These are phyloP conservation scores for Dissophora ornata DNA, from an alignment of 192 early-diverging fungal genomes.

Conservation along the genomic window DNA sequence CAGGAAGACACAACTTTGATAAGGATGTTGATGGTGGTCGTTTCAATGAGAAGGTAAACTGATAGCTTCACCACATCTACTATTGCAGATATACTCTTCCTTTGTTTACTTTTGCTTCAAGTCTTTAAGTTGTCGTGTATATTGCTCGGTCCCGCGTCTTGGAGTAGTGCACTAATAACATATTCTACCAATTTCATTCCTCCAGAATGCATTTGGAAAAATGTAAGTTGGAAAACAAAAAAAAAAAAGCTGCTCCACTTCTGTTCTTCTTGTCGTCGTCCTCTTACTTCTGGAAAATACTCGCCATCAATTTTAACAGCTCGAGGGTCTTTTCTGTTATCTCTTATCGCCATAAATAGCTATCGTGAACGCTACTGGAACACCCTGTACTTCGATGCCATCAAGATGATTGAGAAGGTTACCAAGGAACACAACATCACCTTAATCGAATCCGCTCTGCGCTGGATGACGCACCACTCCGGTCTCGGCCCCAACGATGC, in stretches of 20 bases:
- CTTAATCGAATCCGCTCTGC: slow-evolving; percentile 40
- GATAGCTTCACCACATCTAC: too few relatives aligned
- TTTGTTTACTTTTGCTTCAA: too few relatives aligned
- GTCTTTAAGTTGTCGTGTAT: too few relatives aligned
- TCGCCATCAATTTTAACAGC: too few relatives aligned
- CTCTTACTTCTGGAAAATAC: too few relatives aligned
- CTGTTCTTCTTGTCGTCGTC: too few relatives aligned
- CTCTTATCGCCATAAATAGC: slow-evolving; percentile 4
- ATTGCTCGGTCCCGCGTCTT: too few relatives aligned
- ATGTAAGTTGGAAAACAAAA: slow-evolving; percentile 8
- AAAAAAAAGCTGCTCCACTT: too few relatives aligned
- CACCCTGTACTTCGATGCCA: slow-evolving; percentile 61
- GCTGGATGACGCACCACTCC: slow-evolving; percentile 58
- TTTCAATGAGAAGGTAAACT: slow-evolving; percentile 18
- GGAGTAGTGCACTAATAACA: too few relatives aligned
- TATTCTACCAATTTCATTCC: too few relatives aligned
- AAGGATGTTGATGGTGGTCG: slow-evolving; percentile 20
- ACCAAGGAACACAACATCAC: slow-evolving; percentile 34
- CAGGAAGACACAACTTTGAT: slow-evolving; percentile 31
- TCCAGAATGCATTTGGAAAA: slow-evolving; percentile 25
- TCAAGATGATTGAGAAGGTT: slow-evolving; percentile 53
- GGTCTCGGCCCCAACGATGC: slow-evolving; percentile 34
- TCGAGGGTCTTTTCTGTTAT: too few relatives aligned
- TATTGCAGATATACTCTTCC: too few relatives aligned
- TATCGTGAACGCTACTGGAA: slow-evolving; percentile 61